Evolutionary conservation across 768 basidiomycete genomes (phyloP).

Genomic region (Kwoniella sp.): DNA sequence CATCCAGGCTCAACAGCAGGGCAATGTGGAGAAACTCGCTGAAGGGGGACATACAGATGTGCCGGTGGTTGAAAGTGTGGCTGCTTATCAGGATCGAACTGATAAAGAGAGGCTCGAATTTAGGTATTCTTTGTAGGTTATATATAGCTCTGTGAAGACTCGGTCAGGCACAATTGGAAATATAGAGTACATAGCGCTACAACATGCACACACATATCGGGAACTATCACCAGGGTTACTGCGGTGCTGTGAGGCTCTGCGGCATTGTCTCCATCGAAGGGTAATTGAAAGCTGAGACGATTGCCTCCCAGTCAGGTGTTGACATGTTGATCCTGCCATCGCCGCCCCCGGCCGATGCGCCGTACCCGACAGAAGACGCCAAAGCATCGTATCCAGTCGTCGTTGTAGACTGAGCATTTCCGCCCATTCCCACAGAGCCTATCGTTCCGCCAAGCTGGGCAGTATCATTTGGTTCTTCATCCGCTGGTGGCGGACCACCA

Average conservation of each 20-base stretch:
- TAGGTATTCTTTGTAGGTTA: slow-evolving; percentile 39
- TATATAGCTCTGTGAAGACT: neutral
- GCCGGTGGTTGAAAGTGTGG: slow-evolving; percentile 17
- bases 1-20: slow-evolving; percentile 9
- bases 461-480: neutral
- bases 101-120: slow-evolving; percentile 45
- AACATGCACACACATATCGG: too few relatives aligned
- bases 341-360: neutral
- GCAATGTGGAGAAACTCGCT: slow-evolving; percentile 11
- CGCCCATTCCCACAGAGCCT: neutral
- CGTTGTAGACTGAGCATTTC: neutral
- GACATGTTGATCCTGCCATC: slow-evolving; percentile 20
- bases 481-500: slow-evolving; percentile 16
- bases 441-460: neutral
- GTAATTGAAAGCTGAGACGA: slow-evolving; percentile 12
- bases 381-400: neutral
- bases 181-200: too few relatives aligned
- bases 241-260: neutral
- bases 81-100: slow-evolving; percentile 40
- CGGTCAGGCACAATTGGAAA: neutral
- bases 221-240: neutral
- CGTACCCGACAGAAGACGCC: neutral
- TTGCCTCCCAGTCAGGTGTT: slow-evolving; percentile 31
- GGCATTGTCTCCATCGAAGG: neutral
- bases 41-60: slow-evolving; percentile 18